Evolutionary conservation across 179 eudicot species (phyloP), one percentile per base, ranked within the genome.

Genomic region (Silene coronaria): DNA sequence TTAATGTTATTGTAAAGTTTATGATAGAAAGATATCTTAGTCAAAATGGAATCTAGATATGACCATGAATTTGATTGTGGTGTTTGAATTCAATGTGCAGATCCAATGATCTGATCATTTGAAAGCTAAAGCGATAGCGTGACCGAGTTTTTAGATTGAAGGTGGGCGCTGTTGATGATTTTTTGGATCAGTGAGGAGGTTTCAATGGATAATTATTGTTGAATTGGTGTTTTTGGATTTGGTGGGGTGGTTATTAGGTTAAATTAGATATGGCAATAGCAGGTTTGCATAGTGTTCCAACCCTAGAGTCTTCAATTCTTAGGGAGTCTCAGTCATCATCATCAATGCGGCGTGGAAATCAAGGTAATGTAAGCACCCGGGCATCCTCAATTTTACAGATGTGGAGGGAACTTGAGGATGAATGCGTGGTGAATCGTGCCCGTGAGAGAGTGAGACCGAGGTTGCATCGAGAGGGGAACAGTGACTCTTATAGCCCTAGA

Each of bases 341-440:
- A 4, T 85, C 93, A 5, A 78, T 84, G 71, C 75, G 67, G 30
- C 71, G 78, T 79, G 85, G 80, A 28, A 82, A 79, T 68, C 84
- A 68, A 65, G 82, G 87, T 36, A 76, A 82, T 80, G 74, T 84
- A 5, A 78, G 86, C 83, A 83, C 90, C 85, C 84, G 84, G 73
- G 82, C 96, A 72, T 88, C 91, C 79, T 84, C 90, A 24, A 78
- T 91, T 75, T 77, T 88, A 71, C 89, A 87, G 81, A 91, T 93
- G 96, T 90, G 98, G 97, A 85, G 89, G 71, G 92, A 91, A 72
- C 84, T 91, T 30, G 98, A 94, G 83, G 88, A 85, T 83, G 91
- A 93, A 73, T 86, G 88, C 65, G 80, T 76, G 62, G 80, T 84
- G 78, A 78, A 72, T 76, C 86, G 80, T 69, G 63, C 87, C 38